These are phyloP conservation scores for Amaranthus hypochondriacus DNA, from an alignment of 148 eudicot species.

Conservation along the genomic window DNA sequence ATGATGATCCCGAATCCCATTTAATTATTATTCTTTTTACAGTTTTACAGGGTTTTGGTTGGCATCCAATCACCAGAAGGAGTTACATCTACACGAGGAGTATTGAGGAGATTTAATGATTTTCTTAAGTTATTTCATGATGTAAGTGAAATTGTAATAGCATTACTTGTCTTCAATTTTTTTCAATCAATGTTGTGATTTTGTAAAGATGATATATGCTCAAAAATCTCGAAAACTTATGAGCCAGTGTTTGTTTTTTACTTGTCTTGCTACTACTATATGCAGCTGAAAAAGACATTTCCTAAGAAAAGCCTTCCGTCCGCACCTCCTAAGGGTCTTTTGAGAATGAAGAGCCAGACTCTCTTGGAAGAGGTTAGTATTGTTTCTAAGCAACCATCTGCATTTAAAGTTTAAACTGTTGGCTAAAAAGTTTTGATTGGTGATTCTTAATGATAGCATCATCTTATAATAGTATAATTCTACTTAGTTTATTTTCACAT, in stretches of 20 bases:
- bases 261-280: slow-evolving; percentile 11
- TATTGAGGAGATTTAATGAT: slow-evolving; percentile 88
- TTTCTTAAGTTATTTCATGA: slow-evolving; percentile 75
- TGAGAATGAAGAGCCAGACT: slow-evolving; percentile 63
- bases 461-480: neutral
- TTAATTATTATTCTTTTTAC: slow-evolving; percentile 22
- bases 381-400: neutral
- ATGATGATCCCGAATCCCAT: neutral
- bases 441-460: neutral
- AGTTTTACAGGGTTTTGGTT: slow-evolving; percentile 95
- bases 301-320: slow-evolving; percentile 70
- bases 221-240: neutral
- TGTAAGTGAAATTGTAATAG: slow-evolving; percentile 37
- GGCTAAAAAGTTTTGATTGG: neutral
- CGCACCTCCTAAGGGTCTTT: slow-evolving; percentile 82
- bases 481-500: neutral
- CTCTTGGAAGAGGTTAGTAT: slow-evolving; percentile 73
- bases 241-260: slow-evolving; percentile 7
- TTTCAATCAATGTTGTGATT: slow-evolving; percentile 1
- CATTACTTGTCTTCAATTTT: neutral
- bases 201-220: neutral
- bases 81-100: slow-evolving; percentile 61
- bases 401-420: neutral
- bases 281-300: slow-evolving; percentile 70
- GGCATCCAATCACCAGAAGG: slow-evolving; percentile 89